These are phyloP conservation scores for Kernera saxatilis DNA, from an alignment of 345 rosid species.

Conservation along the genomic window DNA sequence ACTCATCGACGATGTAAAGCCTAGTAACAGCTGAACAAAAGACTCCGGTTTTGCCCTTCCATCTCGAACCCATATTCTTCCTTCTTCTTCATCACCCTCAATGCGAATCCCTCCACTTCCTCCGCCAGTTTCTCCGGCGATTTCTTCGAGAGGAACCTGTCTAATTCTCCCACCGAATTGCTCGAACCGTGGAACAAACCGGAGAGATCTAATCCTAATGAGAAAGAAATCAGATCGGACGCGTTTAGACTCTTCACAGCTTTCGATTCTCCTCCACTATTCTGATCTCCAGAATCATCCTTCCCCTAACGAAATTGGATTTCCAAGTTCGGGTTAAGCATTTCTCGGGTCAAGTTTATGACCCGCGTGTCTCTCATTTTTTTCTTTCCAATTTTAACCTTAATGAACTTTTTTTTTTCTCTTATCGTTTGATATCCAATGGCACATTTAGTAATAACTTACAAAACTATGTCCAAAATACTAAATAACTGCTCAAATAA, in stretches of 20 bases:
- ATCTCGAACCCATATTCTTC: slow-evolving; percentile 56
- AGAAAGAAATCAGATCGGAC: slow-evolving; percentile 79
- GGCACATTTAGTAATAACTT: no score
- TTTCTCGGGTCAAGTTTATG: no score
- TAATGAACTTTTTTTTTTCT: no score
- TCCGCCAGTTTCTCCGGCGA: slow-evolving; percentile 51
- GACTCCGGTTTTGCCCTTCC: slow-evolving; percentile 59
- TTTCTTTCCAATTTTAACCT: no score
- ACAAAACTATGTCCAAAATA: no score
- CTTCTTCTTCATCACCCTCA: slow-evolving; percentile 49
- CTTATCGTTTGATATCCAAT: no score
- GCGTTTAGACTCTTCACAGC: slow-evolving; percentile 51
- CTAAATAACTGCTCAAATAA: no score
- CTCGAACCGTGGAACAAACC: slow-evolving; percentile 49
- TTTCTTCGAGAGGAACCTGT: slow-evolving; percentile 48
- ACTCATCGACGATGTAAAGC: slow-evolving; percentile 85
- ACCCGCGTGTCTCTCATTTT: no score
- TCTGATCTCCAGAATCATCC: neutral
- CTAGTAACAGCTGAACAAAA: no score
- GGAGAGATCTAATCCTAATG: slow-evolving; percentile 70
- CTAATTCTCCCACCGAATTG: slow-evolving; percentile 36
- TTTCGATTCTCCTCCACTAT: no score
- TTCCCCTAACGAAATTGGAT: neutral
- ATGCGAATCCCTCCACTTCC: slow-evolving; percentile 47
- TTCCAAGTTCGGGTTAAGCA: no score